Base-by-base conservation (phyloP, 2,329 filamentous ascomycete genomes). In the Colletotrichum incanum region DNA sequence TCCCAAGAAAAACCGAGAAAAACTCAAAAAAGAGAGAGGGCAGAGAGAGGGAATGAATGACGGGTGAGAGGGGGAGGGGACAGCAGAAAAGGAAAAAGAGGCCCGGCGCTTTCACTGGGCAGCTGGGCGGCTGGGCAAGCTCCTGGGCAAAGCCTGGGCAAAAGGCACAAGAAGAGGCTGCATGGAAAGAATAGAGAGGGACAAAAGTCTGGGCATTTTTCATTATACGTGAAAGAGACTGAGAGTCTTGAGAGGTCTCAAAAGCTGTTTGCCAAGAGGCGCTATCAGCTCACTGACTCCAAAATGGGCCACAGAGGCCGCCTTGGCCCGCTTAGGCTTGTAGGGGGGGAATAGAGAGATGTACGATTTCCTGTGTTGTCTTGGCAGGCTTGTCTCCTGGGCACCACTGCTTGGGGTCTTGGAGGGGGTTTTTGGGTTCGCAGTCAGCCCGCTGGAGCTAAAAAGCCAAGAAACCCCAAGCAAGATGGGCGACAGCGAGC, bases 211-310 rank as follows among this genome's bases (percentile, higher is more conserved):
- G 37, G 54, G 54, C 54, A n/a, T 56, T 23, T 39, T 3, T n/a
- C n/a, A 9, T 39, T 23, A 5, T 37, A 37, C 31, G 31, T 23
- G 52, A 23, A 41, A 41, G n/a, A 59, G 31, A 55, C 11, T 23
- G 18, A 56, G 54, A 63, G 64, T 62, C 68, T 67, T 20, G 52
- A 67, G 34, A 50, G 59, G 59, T 62, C 59, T 62, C 59, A 62
- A 62, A 50, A 9, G 59, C 39, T 64, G 52, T 31, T 34, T 52
- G 69, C 69, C 69, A 72, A 72, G 69, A 64, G 58, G 59, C 69
- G 65, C 69, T 64, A 72, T 64, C 69, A 60, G 65, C 52, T 72
- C 69, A 69, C 69, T 72, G 69, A 69, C 69, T 60, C 69, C 69
- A 60, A 47, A 59, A 56, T 37, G 47, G 56, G 52, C 68, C 68